These are phyloP conservation scores for Pseudocercospora musae DNA, from an alignment of 2,329 filamentous ascomycete genomes.

Conservation along the genomic window DNA sequence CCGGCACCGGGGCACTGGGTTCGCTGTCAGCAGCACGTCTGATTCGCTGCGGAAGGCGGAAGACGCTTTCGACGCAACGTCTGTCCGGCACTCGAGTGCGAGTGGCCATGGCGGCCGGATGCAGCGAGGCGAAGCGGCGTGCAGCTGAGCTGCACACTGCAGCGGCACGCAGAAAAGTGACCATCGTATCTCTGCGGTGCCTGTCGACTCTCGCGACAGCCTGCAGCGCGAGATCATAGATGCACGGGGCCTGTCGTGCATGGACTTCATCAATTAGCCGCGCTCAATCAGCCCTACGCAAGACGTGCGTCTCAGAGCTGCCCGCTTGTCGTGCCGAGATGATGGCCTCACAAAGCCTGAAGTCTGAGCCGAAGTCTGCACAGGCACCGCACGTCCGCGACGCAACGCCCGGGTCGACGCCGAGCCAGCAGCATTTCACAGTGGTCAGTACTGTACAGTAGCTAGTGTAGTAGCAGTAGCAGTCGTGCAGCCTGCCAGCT, in stretches of 20 bases:
- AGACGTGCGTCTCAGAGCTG: not conserved
- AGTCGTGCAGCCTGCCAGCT: not conserved
- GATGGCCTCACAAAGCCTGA: not conserved
- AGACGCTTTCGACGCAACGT: conserved; percentile 5
- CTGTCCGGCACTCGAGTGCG: conserved; percentile 12
- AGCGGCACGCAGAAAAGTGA: not conserved
- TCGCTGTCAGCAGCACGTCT: not conserved
- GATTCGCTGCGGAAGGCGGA: conserved; percentile 18
- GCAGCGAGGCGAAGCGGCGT: conserved; percentile 18
- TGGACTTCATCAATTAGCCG: not conserved
- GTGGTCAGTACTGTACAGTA: not conserved
- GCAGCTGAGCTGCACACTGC: conserved; percentile 7
- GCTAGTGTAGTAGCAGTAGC: no score
- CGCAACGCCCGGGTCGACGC: not conserved
- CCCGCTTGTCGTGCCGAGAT: conserved; percentile 6
- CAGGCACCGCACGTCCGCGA: not conserved
- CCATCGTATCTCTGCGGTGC: not conserved
- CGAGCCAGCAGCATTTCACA: not conserved
- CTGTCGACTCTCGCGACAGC: not conserved
- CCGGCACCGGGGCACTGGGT: conserved; percentile 19
- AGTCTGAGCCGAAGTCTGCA: not conserved
- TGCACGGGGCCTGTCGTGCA: conserved; percentile 2
- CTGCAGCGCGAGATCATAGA: conserved; percentile 2
- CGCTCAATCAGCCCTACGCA: not conserved
- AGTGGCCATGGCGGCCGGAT: conserved; percentile 1